phyloP scores from a whole-genome alignment of 345 rosid species.

The Mallotus nudiflorus region DNA sequence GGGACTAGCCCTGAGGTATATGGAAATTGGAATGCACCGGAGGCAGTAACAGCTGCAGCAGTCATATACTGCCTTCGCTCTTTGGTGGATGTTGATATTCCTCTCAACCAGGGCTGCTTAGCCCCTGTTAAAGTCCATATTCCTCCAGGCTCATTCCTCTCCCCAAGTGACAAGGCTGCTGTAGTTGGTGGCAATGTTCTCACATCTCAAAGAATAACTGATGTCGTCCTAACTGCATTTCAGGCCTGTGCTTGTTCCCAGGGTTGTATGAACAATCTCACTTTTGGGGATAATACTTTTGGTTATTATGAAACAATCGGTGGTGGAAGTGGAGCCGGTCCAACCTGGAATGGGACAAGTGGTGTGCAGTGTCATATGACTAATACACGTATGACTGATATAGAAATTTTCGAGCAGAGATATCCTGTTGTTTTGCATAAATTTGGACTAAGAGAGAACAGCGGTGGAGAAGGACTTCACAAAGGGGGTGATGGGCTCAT shows the following conservation, averaged over 20 bases:
- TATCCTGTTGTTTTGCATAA: slow-evolving; percentile 82
- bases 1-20: slow-evolving; percentile 93
- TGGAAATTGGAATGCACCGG: slow-evolving; percentile 98
- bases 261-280: slow-evolving; percentile 97
- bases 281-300: slow-evolving; percentile 83
- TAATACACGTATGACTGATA: slow-evolving; percentile 97
- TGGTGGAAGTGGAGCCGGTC: slow-evolving; percentile 95
- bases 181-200: slow-evolving; percentile 98
- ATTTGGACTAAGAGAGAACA: slow-evolving; percentile 77
- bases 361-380: slow-evolving; percentile 99
- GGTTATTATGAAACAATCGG: slow-evolving; percentile 97
- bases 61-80: slow-evolving; percentile 95
- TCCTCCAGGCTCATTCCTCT: slow-evolving; percentile 80
- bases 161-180: slow-evolving; percentile 93
- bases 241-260: slow-evolving; percentile 97
- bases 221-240: slow-evolving; percentile 81
- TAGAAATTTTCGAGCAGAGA: slow-evolving; percentile 94
- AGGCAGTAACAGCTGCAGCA: slow-evolving; percentile 93
- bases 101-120: slow-evolving; percentile 94
- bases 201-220: slow-evolving; percentile 90
- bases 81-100: slow-evolving; percentile 84
- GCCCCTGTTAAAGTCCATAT: slow-evolving; percentile 79
- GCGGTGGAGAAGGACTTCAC: slow-evolving; percentile 77
- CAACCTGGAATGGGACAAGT: slow-evolving; percentile 83
- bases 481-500: slow-evolving; percentile 87